Conservation (phyloP, 257 asterid genomes). For the Salvia splendens region DNA sequence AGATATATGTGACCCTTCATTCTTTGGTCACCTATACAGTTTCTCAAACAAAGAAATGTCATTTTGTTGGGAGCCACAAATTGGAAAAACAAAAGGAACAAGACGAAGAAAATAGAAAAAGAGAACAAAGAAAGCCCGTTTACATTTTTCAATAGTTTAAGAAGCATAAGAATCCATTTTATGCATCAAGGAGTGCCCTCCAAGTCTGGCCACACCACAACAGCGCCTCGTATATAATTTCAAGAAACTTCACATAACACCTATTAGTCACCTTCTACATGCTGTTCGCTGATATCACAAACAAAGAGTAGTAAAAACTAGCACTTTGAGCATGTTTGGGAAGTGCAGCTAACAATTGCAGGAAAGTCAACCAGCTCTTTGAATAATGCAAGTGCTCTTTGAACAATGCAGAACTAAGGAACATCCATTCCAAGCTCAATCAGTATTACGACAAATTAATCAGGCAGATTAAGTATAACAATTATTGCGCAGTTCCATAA, state of each 20-base stretch:
- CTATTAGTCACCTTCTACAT: background rate
- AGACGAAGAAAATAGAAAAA: background rate
- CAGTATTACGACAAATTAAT: too few species aligned
- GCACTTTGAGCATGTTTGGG: conserved; percentile 11
- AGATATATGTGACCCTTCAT: conserved; percentile 4
- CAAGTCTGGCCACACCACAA: background rate
- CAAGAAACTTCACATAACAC: conserved; percentile 25
- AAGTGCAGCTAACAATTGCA: conserved; percentile 11
- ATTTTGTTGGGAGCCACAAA: background rate
- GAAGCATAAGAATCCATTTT: conserved; percentile 2
- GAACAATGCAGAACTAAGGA: conserved; percentile 8
- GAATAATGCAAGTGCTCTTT: conserved; percentile 18
- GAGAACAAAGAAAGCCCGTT: conserved; percentile 2
- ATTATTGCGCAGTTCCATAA: background rate
- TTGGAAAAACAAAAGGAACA: background rate
- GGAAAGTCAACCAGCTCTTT: conserved; percentile 20
- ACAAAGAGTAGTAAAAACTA: background rate
- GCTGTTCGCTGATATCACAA: conserved; percentile 2
- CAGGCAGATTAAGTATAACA: conserved; percentile 7
- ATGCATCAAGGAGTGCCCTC: too few species aligned
- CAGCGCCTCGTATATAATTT: conserved; percentile 6
- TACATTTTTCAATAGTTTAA: background rate
- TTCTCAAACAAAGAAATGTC: conserved; percentile 23
- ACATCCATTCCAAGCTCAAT: conserved; percentile 16
- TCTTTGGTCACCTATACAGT: conserved; percentile 25